Base-by-base conservation (phyloP, 371 early-diverging fungal species). In the Cokeromyces recurvatus region DNA sequence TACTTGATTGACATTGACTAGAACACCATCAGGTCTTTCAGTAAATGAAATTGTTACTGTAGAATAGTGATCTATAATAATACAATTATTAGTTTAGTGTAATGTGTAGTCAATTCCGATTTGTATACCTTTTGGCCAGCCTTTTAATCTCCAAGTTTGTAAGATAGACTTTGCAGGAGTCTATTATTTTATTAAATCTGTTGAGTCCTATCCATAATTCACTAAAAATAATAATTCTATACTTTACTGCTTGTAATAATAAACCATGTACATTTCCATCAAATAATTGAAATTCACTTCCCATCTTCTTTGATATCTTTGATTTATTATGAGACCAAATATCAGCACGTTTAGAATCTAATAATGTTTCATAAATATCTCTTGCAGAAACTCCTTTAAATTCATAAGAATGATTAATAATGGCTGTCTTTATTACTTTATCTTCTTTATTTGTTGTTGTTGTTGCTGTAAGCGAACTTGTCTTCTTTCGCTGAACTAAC, bases 241-340 rank as follows among this genome's bases (percentile, higher is more conserved):
- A 37, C 22, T 48, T 62, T 62, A 79, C 86, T 45, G 87, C 48
- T 61, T 85, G 84, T 35, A 79, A 55, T 44, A 89, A 67, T 54
- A 76, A 74, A 19, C 97, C 97, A 20, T 84, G 79, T 32, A 96
- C 85, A 59, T 92, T 91, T 15, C 91, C 93, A 37, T 82, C 89
- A 68, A 96, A 92, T 36, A 94, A 65, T 48, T 73, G 73, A 68
- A 90, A 91, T 42, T 60, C 54, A 17, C 73, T 53, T 19, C 88
- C 90, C 16, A 74, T 59, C 46, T 75, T 67, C 38, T 55, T 57
- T 11, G 77, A 66, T 17, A 80, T 66, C 43, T 76, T 74, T 31
- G 59, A 47, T 41, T 69, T 77, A 46, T 67, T 59, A 19, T 77
- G 69, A 2, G 94, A 83, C 97, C 97, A 96, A 24, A 71, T 77